Base-by-base conservation (phyloP, 768 basidiomycete genomes). In the Sutorius australiensis region DNA sequence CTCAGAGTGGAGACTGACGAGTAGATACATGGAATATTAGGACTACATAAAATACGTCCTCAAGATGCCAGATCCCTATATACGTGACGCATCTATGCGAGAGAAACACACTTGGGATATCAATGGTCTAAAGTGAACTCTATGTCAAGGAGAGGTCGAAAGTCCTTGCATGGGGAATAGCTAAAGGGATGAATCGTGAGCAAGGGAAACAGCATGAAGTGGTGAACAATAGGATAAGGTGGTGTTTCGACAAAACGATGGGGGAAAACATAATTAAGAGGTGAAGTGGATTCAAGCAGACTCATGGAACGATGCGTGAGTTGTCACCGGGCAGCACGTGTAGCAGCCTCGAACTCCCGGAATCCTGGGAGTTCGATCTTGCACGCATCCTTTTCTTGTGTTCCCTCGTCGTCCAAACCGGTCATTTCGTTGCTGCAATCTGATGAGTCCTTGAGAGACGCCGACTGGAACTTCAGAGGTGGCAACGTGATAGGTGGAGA, bases 401-500 rank as follows among this genome's bases (percentile, higher is more conserved):
- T 39, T 43, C 54, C 51, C 40, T 64, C 61, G 24, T 63, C 66
- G 27, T 70, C 67, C 36, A 41, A 58, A 33, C 45, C 44, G 7
- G 27, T 52, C 57, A 54, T 54, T 10, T 63, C 68, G 45, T 66
- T 53, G 19, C 59, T 61, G 44, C 61, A 32, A 33, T 33, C 28
- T 6, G 55, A 44, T 19, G 56, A 9, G 17, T 55, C 53, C 32
- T 51, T 61, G 34, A 45, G 56, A 33, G 59, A 39, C 34, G 51
- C 47, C 53, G 73, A 62, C 44, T 66, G 67, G 33, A 80, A 68
- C 60, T 85, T 84, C 48, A 90, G 68, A 41, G 89, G 89, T 30
- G 89, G 79, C 5, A 91, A 69, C 48, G 75, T 81, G 54, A 90
- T 89, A 1, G 87, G 88, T 27, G 89, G 88, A 8, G 81, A 83